These are phyloP conservation scores for Xylaria nigripes DNA, from an alignment of 495 filamentous ascomycete genomes.

Conservation along the genomic window DNA sequence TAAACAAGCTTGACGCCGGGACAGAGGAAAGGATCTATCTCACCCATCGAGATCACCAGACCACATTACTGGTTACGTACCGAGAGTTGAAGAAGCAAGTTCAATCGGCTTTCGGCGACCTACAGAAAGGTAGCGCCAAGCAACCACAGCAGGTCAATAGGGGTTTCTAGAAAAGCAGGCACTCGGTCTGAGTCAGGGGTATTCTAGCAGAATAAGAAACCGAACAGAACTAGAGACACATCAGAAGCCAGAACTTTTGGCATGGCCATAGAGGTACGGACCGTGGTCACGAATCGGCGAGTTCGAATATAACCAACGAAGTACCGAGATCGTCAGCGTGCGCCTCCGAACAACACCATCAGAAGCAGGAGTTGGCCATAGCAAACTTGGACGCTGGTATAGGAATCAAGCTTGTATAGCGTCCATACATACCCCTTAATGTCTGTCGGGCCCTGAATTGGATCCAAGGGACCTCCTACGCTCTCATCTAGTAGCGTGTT, in stretches of 20 bases:
- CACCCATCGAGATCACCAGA: conserved; percentile 83
- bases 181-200: not conserved
- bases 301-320: not conserved
- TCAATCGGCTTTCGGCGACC: conserved; percentile 69
- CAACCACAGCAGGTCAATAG: conserved; percentile 5
- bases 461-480: not conserved
- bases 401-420: conserved; percentile 10
- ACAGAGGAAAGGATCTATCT: conserved; percentile 77
- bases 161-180: not conserved
- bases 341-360: not conserved
- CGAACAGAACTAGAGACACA: not conserved
- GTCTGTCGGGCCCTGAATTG: conserved; percentile 1
- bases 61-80: conserved; percentile 75
- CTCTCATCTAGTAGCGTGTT: not conserved
- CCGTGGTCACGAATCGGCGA: not conserved
- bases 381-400: conserved; percentile 4
- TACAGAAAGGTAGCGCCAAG: conserved; percentile 49
- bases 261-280: not conserved
- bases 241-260: not conserved
- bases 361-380: not conserved
- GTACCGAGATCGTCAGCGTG: not conserved
- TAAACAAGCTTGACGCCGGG: conserved; percentile 91
- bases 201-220: not conserved
- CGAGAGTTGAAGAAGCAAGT: conserved; percentile 76
- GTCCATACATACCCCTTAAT: conserved; percentile 4